Evolutionary conservation across 192 early-diverging fungal genomes (phyloP).

Genomic region (Allomyces javanicus): DNA sequence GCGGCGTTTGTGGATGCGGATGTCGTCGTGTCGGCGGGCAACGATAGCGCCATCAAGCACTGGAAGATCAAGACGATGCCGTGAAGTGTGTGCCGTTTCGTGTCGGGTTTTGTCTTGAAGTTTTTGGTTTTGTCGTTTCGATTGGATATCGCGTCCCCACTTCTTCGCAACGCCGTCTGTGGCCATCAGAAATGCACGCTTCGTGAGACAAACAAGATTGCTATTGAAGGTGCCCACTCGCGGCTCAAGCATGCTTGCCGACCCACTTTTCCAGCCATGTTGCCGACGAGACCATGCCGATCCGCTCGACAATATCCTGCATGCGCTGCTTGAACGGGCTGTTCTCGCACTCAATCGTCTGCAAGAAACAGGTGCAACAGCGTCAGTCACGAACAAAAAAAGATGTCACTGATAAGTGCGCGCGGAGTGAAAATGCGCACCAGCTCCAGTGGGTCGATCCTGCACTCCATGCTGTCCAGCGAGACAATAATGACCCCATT

Average conservation of each 20-base stretch:
- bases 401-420: too few relatives aligned
- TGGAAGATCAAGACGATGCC: slow-evolving; percentile 20
- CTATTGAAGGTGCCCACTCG: too few relatives aligned
- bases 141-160: too few relatives aligned
- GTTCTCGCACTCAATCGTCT: background rate
- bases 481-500: background rate
- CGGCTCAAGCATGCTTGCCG: background rate
- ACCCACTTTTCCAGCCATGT: background rate
- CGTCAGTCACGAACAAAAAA: background rate
- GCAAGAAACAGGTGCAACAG: background rate
- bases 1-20: slow-evolving; percentile 47
- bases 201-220: too few relatives aligned
- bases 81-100: background rate
- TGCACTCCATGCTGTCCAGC: background rate
- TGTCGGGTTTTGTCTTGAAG: too few relatives aligned
- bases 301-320: background rate
- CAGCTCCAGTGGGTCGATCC: background rate
- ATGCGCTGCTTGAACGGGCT: background rate
- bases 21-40: slow-evolving; percentile 51
- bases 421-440: background rate
- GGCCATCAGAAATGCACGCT: too few relatives aligned
- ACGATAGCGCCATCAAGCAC: slow-evolving; percentile 63
- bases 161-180: too few relatives aligned
- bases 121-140: too few relatives aligned
- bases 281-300: background rate